These are phyloP conservation scores for Scheffersomyces titani DNA, from an alignment of 1,139 yeast species.

Conservation along the genomic window DNA sequence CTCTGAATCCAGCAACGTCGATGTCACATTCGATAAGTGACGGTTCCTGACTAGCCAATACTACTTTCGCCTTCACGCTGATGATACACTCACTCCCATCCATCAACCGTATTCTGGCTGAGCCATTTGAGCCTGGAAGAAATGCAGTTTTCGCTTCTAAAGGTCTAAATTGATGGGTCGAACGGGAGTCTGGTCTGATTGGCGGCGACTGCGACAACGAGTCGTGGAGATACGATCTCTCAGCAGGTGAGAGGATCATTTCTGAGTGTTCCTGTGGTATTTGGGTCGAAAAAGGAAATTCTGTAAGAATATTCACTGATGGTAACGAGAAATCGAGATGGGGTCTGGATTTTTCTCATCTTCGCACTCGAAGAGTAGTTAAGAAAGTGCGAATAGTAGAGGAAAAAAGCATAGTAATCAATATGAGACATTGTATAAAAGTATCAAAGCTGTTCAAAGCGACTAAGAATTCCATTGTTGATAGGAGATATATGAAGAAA, in stretches of 20 bases:
- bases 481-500: no score
- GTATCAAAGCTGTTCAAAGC: background rate
- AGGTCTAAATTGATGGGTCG: constrained; percentile 75
- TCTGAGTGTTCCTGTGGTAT: background rate
- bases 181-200: constrained; percentile 82
- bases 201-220: constrained; percentile 66
- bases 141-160: constrained; percentile 80
- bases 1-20: constrained; percentile 71
- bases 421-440: background rate
- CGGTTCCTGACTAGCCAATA: constrained; percentile 44
- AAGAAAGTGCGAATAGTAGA: background rate
- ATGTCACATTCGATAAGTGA: constrained; percentile 71
- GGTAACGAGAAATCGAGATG: background rate
- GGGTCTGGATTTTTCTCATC: background rate
- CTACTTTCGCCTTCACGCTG: constrained; percentile 84
- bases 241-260: constrained; percentile 83
- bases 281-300: background rate
- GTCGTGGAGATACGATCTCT: constrained; percentile 74
- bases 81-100: constrained; percentile 94
- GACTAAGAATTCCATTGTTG: background rate
- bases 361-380: background rate
- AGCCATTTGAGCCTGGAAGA: constrained; percentile 86
- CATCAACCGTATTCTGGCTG: constrained; percentile 78
- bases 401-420: background rate
- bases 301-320: background rate